Conservation (phyloP, 164 flowering plant genomes). For the Liquidambar formosana region DNA sequence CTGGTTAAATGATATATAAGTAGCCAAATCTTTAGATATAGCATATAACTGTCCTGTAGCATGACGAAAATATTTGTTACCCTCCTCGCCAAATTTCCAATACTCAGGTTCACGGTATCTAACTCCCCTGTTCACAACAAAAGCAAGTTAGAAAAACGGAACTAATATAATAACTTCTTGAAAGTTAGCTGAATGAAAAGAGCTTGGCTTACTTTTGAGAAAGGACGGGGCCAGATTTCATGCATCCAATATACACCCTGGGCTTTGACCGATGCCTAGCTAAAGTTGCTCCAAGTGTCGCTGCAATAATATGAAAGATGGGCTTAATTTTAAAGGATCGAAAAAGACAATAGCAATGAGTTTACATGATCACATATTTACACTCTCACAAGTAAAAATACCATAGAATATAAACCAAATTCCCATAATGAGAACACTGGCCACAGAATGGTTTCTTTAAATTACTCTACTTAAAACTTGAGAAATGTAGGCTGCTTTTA, state of each 20-base stretch:
- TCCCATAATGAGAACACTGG: no score
- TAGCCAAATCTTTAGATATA: slow-evolving; percentile 80
- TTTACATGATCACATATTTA: neutral
- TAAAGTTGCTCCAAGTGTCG: slow-evolving; percentile 78
- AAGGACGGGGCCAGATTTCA: slow-evolving; percentile 97
- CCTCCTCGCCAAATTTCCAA: slow-evolving; percentile 97
- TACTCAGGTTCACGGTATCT: slow-evolving; percentile 94
- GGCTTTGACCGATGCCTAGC: slow-evolving; percentile 71
- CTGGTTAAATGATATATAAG: slow-evolving; percentile 86
- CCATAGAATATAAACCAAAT: neutral
- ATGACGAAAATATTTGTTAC: slow-evolving; percentile 95
- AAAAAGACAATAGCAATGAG: neutral
- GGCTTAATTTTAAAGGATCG: neutral
- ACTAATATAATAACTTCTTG: neutral
- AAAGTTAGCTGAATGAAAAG: neutral
- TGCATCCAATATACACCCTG: slow-evolving; percentile 91
- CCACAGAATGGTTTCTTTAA: no score
- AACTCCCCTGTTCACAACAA: slow-evolving; percentile 64
- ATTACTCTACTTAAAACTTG: no score
- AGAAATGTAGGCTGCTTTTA: no score
- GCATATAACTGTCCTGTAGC: slow-evolving; percentile 98
- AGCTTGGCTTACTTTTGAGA: slow-evolving; percentile 71
- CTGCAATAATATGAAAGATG: slow-evolving; percentile 43
- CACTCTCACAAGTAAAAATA: neutral
- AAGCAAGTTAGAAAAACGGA: slow-evolving; percentile 6